Conservation (phyloP, 1,139 yeast genomes). For the Pneumocystis sp. region DNA sequence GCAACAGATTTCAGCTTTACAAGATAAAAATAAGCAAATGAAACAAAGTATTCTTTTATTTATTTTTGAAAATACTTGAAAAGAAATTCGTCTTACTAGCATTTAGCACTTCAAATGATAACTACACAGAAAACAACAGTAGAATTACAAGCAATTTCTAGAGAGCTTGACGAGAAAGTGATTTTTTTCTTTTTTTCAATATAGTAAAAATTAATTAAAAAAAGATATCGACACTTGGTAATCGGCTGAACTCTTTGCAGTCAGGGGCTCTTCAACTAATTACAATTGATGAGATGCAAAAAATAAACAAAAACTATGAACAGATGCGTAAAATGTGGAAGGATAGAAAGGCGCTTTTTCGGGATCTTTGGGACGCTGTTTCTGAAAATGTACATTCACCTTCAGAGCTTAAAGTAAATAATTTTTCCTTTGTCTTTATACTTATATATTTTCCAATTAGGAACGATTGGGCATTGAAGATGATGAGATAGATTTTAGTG, state of each 20-base stretch:
- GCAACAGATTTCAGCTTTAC: slow-evolving; percentile 10
- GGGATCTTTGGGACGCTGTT: background rate
- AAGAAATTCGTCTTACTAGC: background rate
- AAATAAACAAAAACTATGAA: background rate
- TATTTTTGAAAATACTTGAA: background rate
- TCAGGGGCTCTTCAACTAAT: background rate
- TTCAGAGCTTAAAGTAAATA: background rate
- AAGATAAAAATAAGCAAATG: slow-evolving; percentile 10
- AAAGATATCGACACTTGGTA: background rate
- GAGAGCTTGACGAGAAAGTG: slow-evolving; percentile 8
- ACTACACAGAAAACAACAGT: slow-evolving; percentile 2
- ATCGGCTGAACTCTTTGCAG: background rate
- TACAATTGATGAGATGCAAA: background rate
- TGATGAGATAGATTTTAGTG: background rate
- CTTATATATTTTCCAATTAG: background rate
- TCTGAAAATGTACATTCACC: background rate
- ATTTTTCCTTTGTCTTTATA: background rate
- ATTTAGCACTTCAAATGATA: slow-evolving; percentile 8
- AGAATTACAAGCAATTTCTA: background rate
- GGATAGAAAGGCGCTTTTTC: background rate
- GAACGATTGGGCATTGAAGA: background rate
- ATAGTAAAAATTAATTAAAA: background rate
- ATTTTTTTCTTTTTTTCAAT: background rate
- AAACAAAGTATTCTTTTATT: slow-evolving; percentile 9
- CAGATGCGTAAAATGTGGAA: background rate